Base-by-base conservation (phyloP, 139 green algal species). In the Chlorella sp. region DNA sequence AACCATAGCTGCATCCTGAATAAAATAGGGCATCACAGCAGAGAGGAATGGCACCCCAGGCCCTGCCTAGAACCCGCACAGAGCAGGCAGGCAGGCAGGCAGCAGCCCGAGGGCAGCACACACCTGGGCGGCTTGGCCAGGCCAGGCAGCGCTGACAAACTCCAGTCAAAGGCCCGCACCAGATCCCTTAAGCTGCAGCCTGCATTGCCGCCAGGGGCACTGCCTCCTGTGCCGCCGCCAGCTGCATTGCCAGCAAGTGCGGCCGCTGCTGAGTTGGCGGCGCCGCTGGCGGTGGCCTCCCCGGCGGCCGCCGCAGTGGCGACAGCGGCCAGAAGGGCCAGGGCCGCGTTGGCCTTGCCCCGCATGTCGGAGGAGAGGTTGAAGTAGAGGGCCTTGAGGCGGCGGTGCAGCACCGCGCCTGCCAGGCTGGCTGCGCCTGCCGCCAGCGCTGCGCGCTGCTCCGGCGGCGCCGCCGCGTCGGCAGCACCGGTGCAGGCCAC, bases 341-440 rank as follows among this genome's bases (percentile, higher is more conserved):
- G 89, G 0, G 92, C 89, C 15, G 94, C 90, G 57, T 93, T 95
- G 42, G 81, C 82, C 64, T 90, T 91, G 69, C 81, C 40, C 14
- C 79, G 73, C 32, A 82, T 26, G 0, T 91, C 85, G 57, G 92
- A 93, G 0, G 88, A 89, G 7, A 96, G 90, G 80, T 88, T 32
- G 40, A 93, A 92, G 92, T 96, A 96, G 18, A 96, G 24, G 12
- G 85, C 73, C 60, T 91, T 95, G 30, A 96, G 87, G 19, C 92
- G 91, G 53, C 91, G 89, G 21, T 87, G 76, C 28, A 94, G 68
- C 32, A 94, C 40, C 12, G 79, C 39, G 3, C 11, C 39, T 16
- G 89, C 86, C 53, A 93, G 80, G 34, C 32, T 48, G 32, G 71
- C 85, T 24, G 71, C 85, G 0, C 71, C 85, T 11, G 32, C 85